phyloP scores from a whole-genome alignment of 176 grass and related monocot species.

The Oryza australiensis region DNA sequence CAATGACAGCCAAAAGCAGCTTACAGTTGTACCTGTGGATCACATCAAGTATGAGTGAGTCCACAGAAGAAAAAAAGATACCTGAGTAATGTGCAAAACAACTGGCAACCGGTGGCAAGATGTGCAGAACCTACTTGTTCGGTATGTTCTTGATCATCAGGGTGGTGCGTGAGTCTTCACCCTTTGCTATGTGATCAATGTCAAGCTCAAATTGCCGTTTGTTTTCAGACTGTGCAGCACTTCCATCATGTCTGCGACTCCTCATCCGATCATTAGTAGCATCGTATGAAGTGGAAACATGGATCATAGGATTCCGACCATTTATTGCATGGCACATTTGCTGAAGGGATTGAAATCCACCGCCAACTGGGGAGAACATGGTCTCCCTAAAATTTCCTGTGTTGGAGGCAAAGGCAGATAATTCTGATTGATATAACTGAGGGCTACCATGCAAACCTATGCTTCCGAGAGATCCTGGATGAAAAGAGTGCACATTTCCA shows the following conservation, averaged over 20 bases:
- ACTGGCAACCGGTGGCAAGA: neutral
- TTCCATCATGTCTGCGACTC: slow-evolving; percentile 70
- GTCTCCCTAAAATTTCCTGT: slow-evolving; percentile 52
- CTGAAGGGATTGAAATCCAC: slow-evolving; percentile 58
- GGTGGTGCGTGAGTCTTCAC: slow-evolving; percentile 86
- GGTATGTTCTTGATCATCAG: slow-evolving; percentile 99
- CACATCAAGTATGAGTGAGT: slow-evolving; percentile 15
- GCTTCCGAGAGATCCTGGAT: slow-evolving; percentile 59
- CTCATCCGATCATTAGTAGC: slow-evolving; percentile 66
- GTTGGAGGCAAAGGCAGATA: slow-evolving; percentile 46
- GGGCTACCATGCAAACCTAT: slow-evolving; percentile 53
- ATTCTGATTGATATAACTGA: slow-evolving; percentile 51
- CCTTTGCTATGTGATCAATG: slow-evolving; percentile 62
- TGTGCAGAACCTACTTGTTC: slow-evolving; percentile 66
- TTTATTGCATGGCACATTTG: slow-evolving; percentile 45
- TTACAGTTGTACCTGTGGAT: slow-evolving; percentile 80
- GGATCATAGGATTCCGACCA: slow-evolving; percentile 49
- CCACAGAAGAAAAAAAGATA: neutral
- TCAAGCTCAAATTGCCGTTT: slow-evolving; percentile 93
- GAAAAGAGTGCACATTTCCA: slow-evolving; percentile 33
- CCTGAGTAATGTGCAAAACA: neutral
- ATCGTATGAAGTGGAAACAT: slow-evolving; percentile 61
- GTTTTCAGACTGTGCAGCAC: slow-evolving; percentile 54
- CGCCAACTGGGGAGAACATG: slow-evolving; percentile 41
- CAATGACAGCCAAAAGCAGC: slow-evolving; percentile 87